phyloP scores from a whole-genome alignment of 106 monocot species.

The Dendrobium nobile region DNA sequence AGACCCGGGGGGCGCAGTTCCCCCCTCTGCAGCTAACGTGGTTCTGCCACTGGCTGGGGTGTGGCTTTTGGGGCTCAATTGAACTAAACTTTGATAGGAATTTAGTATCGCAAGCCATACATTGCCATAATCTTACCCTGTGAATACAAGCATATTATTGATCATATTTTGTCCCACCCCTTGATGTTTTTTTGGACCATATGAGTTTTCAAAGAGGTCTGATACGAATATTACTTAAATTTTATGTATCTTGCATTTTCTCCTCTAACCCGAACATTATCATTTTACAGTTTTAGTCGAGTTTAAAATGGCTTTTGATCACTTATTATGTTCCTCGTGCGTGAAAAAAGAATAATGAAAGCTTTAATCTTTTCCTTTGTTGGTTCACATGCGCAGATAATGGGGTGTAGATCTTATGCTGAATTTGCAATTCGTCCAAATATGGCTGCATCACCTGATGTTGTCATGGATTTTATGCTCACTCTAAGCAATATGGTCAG shows the following conservation, averaged over 20 bases:
- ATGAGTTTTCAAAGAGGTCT: no score
- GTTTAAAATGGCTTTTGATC: slow-evolving; percentile 1
- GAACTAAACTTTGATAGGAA: no score
- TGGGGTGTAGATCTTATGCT: slow-evolving; percentile 83
- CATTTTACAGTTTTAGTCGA: not conserved
- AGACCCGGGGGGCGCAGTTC: no score
- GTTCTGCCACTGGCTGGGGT: no score
- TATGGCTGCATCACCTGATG: slow-evolving; percentile 72
- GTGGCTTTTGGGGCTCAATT: no score
- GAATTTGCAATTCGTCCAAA: slow-evolving; percentile 81
- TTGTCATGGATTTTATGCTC: slow-evolving; percentile 61
- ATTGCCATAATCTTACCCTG: no score
- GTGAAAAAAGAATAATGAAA: not conserved
- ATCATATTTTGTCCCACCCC: no score
- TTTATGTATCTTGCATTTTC: not conserved
- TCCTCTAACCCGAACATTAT: not conserved
- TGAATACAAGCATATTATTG: no score
- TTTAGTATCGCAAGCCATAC: no score
- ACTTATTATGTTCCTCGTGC: not conserved
- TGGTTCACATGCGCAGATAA: slow-evolving; percentile 40
- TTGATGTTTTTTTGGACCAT: no score
- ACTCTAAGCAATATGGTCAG: slow-evolving; percentile 49
- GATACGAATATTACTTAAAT: no score
- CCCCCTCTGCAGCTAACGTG: no score
- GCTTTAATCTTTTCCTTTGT: not conserved